Conservation (phyloP, 1,284 basidiomycete species). For the Apiotrichum siamense region DNA sequence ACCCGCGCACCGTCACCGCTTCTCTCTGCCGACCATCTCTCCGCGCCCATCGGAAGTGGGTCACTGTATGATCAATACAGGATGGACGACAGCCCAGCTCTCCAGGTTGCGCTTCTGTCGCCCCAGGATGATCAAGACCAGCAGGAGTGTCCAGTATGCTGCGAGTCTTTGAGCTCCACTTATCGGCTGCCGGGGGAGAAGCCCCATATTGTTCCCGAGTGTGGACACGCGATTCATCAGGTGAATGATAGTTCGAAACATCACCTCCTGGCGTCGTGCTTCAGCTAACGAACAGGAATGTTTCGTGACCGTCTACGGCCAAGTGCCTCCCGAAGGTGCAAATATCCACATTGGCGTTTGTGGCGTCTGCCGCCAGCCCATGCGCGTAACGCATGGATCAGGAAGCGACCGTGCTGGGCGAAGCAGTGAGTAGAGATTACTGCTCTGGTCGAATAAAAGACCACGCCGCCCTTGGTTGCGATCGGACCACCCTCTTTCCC, state of each 20-base stretch:
- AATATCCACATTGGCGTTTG: conserved; percentile 85
- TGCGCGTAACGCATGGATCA: conserved; percentile 71
- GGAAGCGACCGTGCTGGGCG: conserved; percentile 63
- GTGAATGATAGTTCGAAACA: conserved; percentile 49
- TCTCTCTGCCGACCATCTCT: conserved; percentile 8
- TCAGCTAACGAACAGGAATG: conserved; percentile 61
- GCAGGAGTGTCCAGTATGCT: conserved; percentile 46
- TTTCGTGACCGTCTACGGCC: conserved; percentile 91
- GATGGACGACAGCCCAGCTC: conserved; percentile 17
- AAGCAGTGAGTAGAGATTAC: conserved; percentile 65
- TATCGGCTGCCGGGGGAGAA: conserved; percentile 76
- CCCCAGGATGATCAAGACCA: conserved; percentile 33
- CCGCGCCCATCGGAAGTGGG: conserved; percentile 4
- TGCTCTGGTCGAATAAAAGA: neutral
- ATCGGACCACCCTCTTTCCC: no score
- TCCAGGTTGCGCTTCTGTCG: conserved; percentile 37
- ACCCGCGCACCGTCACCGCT: conserved; percentile 18
- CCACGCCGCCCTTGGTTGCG: no score
- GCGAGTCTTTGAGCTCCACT: conserved; percentile 42
- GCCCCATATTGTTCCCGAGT: conserved; percentile 90
- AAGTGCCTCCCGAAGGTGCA: conserved; percentile 59
- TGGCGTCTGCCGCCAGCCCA: conserved; percentile 89
- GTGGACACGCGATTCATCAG: conserved; percentile 94
- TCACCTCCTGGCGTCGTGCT: no score
- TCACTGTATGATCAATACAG: conserved; percentile 24